These are phyloP conservation scores for Aphanomyces astaci DNA, from an alignment of 352 stramenopile species.

Conservation along the genomic window DNA sequence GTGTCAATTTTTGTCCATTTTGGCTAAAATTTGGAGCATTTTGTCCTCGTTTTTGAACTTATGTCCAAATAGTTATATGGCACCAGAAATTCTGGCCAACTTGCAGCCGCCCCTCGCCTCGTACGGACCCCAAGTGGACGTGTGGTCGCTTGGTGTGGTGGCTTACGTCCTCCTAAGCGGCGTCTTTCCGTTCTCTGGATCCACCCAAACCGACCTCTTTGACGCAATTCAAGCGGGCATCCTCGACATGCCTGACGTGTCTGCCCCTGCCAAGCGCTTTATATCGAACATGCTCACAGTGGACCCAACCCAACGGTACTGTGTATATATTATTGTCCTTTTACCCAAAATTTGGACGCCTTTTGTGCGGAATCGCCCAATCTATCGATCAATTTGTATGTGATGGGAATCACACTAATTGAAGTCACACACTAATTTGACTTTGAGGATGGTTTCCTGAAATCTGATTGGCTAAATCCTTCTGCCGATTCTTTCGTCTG, in stretches of 20 bases:
- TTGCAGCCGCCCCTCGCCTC: background rate
- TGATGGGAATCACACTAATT: no score
- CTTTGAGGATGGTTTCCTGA: no score
- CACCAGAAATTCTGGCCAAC: conserved; percentile 9
- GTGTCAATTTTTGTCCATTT: background rate
- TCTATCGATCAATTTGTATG: no score
- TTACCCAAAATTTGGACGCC: background rate
- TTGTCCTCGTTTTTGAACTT: no score
- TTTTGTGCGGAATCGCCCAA: no score
- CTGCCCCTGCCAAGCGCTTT: background rate
- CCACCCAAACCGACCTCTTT: conserved; percentile 1
- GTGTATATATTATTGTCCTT: background rate
- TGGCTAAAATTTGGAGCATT: background rate
- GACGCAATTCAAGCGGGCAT: background rate
- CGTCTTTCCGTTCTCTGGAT: background rate
- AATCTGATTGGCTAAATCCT: no score
- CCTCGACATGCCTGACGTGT: background rate
- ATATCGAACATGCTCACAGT: background rate
- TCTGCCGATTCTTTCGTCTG: no score
- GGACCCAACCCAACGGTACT: background rate
- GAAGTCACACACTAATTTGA: no score
- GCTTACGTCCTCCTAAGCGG: conserved; percentile 5
- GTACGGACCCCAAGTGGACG: background rate
- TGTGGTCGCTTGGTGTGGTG: conserved; percentile 9
- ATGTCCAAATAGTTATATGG: conserved; percentile 3